Evolutionary conservation across 441 rosid species (phyloP).

Genomic region (Aleurites moluccanus): DNA sequence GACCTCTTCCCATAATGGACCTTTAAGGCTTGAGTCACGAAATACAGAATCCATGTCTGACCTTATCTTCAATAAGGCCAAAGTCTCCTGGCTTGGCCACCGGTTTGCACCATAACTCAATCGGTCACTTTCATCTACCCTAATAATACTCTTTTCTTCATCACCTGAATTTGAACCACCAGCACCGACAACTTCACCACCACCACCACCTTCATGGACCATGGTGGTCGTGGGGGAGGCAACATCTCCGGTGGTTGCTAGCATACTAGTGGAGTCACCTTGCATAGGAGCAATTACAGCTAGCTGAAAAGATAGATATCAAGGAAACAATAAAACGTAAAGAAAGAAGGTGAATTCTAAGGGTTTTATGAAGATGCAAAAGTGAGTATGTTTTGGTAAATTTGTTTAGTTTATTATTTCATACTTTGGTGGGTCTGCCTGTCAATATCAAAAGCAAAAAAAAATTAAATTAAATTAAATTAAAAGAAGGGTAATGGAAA

Average conservation of each 20-base stretch:
- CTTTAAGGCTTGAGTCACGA: constrained; percentile 74
- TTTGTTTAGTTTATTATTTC: constrained; percentile 30
- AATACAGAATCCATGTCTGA: constrained; percentile 77
- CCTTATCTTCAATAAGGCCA: constrained; percentile 77
- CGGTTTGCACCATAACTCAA: constrained; percentile 54
- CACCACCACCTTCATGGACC: constrained; percentile 18
- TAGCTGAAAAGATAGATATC: neutral
- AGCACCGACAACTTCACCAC: constrained; percentile 28
- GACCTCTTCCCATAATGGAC: constrained; percentile 92
- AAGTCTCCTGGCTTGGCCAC: constrained; percentile 92
- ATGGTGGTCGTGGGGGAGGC: constrained; percentile 7
- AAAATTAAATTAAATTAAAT: neutral
- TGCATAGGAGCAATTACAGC: constrained; percentile 34
- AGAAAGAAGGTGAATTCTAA: constrained; percentile 37
- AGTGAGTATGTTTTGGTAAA: constrained; percentile 28
- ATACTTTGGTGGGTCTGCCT: constrained; percentile 41
- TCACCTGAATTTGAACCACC: constrained; percentile 41
- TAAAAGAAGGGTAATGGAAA: constrained; percentile 6
- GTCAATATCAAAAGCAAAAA: constrained; percentile 35
- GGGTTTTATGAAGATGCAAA: constrained; percentile 34
- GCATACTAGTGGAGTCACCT: constrained; percentile 28
- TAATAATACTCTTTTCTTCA: constrained; percentile 25
- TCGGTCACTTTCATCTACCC: constrained; percentile 44
- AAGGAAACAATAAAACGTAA: constrained; percentile 8
- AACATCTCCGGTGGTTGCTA: constrained; percentile 23